Percentiles rank a stretch among this genome's conserved stretches.
These are phyloP conservation scores for Alternaria arborescens DNA, from an alignment of 2,329 filamentous ascomycete species.

Conservation along the genomic window DNA sequence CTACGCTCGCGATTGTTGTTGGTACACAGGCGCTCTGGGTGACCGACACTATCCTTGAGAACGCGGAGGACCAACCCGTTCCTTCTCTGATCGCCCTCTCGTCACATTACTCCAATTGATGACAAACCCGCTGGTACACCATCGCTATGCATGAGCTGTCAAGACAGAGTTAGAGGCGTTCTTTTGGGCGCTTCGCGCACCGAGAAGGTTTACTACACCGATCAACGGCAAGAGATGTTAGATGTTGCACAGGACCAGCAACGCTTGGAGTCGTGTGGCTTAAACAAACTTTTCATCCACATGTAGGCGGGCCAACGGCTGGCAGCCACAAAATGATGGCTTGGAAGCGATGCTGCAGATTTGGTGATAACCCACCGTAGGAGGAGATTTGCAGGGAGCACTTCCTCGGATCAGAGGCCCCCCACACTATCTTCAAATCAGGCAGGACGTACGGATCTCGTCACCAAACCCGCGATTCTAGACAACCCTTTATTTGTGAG, in stretches of 20 bases:
- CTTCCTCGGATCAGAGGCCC: background rate
- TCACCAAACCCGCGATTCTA: background rate
- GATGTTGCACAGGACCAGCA: conserved; percentile 13
- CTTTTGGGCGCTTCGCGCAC: conserved; percentile 4
- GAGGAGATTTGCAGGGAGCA: background rate
- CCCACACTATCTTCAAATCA: conserved; percentile 1
- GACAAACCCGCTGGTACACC: background rate
- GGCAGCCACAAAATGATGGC: conserved; percentile 4
- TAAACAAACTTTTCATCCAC: conserved; percentile 7
- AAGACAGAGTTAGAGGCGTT: conserved; percentile 6
- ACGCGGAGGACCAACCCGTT: background rate
- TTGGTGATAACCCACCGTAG: conserved; percentile 3
- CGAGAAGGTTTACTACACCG: conserved; percentile 9
- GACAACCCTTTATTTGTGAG: background rate
- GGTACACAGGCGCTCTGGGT: background rate
- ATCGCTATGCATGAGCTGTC: conserved; percentile 6
- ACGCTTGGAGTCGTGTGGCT: conserved; percentile 1
- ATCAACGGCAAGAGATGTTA: conserved; percentile 3
- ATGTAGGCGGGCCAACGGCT: conserved; percentile 8
- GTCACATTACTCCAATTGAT: background rate
- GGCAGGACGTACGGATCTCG: conserved; percentile 6
- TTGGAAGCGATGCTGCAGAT: conserved; percentile 2
- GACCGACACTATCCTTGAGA: background rate
- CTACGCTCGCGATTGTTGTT: background rate
- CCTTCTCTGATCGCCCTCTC: conserved; percentile 2